phyloP scores from a whole-genome alignment of 306 rosid genomes.

The Begonia masoniana region DNA sequence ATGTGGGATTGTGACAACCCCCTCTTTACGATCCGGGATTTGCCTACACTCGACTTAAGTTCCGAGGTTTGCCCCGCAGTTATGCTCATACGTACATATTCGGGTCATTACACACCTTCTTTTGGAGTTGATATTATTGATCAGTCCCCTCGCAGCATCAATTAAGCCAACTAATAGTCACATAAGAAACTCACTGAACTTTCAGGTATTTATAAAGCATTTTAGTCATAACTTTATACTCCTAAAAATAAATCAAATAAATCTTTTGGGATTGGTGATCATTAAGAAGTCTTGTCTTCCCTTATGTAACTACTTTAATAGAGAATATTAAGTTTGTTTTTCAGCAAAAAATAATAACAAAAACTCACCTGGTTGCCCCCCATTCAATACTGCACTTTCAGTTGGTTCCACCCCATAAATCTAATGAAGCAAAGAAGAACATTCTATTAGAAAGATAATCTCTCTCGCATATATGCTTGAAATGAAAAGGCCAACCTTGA shows the following conservation, averaged over 20 bases:
- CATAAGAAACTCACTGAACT: too few relatives aligned
- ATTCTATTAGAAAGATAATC: neutral
- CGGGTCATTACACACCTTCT: too few relatives aligned
- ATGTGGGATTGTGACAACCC: too few relatives aligned
- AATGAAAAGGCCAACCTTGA: slow-evolving; percentile 41
- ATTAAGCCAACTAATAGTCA: too few relatives aligned
- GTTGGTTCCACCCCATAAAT: slow-evolving; percentile 67
- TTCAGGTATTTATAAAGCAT: neutral
- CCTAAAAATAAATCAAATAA: neutral
- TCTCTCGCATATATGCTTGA: neutral
- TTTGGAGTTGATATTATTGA: too few relatives aligned
- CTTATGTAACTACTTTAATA: neutral
- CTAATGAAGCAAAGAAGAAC: slow-evolving; percentile 14
- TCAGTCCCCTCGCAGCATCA: too few relatives aligned
- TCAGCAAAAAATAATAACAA: neutral
- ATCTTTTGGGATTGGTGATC: neutral
- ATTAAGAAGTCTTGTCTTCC: neutral
- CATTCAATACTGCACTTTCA: slow-evolving; percentile 69
- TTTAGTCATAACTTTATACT: neutral
- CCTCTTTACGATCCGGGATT: too few relatives aligned
- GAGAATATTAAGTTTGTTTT: neutral
- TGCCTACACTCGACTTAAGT: too few relatives aligned
- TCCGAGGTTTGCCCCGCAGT: too few relatives aligned
- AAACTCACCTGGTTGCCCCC: slow-evolving; percentile 61
- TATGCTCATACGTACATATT: too few relatives aligned